Base-by-base conservation (phyloP, 345 rosid genomes). In the Leavenworthia alabamica region DNA sequence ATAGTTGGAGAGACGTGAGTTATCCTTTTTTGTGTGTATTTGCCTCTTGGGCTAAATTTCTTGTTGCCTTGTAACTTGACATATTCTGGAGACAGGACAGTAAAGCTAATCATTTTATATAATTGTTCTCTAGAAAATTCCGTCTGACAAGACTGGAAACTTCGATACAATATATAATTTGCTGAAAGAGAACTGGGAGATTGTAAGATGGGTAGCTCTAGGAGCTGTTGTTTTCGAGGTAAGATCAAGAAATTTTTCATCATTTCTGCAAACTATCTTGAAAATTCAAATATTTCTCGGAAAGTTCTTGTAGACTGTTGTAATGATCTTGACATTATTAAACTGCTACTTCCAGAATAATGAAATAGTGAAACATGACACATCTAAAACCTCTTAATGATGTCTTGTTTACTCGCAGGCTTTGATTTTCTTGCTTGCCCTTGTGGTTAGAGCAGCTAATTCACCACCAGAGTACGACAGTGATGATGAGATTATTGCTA, bases 151-250 rank as follows among this genome's bases (percentile, higher is more conserved):
- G 69, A 89, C 97, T 46, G 99, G 99, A 57, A 63, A 84, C 69
- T 87, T 93, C 39, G 68, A 77, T 69, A 79, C 73, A 63, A 79
- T 93, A 74, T 93, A 81, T 55, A 74, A 72, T 33, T 93, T 90
- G 71, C 77, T 93, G 77, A 69, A 79, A 76, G 92, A 83, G 58
- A 75, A 90, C 58, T 93, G 99, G 99, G 74, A 35, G 52, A 81
- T 86, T 54, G 78, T 72, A 63, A 86, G 71, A 80, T 93, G 99
- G 99, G 90, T 83, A 35, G 99, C 97, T 57, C 95, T 93, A 58
- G 99, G 92, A 52, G 66, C 82, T 29, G 87, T 90, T 72, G 27
- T 84, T 50, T 82, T 93, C 67, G 95, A 93, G 97, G 99, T 86
- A 78, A 75, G 79, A 36, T 41, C 45, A 50, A 50, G 16, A n/a